Conservation (phyloP, 768 basidiomycete species). For the Xerocomellus dryophilus region DNA sequence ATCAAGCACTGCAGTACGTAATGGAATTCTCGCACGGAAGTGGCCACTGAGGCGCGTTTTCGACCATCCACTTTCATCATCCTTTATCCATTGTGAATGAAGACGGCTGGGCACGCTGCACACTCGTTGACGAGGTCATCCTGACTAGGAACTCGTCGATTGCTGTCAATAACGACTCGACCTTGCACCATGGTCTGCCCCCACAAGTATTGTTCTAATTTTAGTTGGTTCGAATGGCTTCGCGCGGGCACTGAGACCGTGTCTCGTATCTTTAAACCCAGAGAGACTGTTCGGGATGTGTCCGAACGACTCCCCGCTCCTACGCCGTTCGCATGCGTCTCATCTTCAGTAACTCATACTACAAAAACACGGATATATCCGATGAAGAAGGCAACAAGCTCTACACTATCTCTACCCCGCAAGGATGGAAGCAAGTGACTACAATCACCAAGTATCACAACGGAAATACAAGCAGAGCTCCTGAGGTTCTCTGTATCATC, state of each 20-base stretch:
- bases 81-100: not conserved
- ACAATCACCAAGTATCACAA: conserved; percentile 9
- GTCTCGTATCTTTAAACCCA: not conserved
- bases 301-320: not conserved
- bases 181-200: not conserved
- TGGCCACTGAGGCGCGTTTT: too few relatives aligned
- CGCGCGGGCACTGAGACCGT: conserved; percentile 3
- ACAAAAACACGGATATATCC: conserved; percentile 16
- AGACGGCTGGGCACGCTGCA: not conserved
- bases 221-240: not conserved
- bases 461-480: not conserved
- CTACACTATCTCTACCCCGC: conserved; percentile 18
- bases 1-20: not conserved
- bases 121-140: not conserved
- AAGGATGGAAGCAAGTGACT: conserved; percentile 12
- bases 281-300: not conserved
- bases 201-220: conserved; percentile 6
- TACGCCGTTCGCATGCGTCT: conserved; percentile 8
- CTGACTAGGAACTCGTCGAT: not conserved
- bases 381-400: conserved; percentile 19
- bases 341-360: conserved; percentile 9
- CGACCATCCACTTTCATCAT: not conserved
- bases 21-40: not conserved
- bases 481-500: conserved; percentile 27
- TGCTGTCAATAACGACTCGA: not conserved